These are phyloP conservation scores for Boletus tomentosulus DNA, from an alignment of 768 basidiomycete genomes.

Conservation along the genomic window DNA sequence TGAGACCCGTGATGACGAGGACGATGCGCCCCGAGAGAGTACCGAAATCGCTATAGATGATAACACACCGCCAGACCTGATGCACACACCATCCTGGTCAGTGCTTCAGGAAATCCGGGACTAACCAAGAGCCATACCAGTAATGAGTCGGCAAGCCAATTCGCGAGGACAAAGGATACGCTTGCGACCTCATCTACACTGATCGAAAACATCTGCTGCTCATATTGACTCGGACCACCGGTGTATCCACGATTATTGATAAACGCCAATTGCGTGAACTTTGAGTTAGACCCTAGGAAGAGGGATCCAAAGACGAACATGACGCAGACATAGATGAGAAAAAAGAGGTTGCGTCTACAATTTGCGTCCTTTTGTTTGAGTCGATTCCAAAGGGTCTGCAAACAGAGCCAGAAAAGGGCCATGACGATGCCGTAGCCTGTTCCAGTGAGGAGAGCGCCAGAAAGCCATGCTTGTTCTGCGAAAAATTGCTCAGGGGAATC, in stretches of 20 bases:
- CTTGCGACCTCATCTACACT: constrained; percentile 21
- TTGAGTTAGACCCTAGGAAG: constrained; percentile 23
- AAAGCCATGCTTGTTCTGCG: constrained; percentile 28
- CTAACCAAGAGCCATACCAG: constrained; percentile 12
- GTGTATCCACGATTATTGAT: constrained; percentile 25
- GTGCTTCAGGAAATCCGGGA: background rate
- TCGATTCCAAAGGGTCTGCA: constrained; percentile 15
- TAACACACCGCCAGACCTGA: constrained; percentile 29
- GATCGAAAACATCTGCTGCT: constrained; percentile 28
- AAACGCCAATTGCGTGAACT: constrained; percentile 29
- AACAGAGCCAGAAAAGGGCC: constrained; percentile 23
- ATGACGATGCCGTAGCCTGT: constrained; percentile 25
- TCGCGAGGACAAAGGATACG: constrained; percentile 25
- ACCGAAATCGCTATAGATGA: constrained; percentile 24
- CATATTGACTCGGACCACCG: constrained; percentile 23
- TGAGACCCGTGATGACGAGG: constrained; percentile 16
- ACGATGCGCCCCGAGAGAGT: constrained; percentile 11
- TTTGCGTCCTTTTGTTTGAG: constrained; percentile 13
- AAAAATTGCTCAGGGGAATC: constrained; percentile 16
- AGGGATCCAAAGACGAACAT: constrained; percentile 25
- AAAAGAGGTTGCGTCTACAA: constrained; percentile 14
- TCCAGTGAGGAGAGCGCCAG: constrained; percentile 24
- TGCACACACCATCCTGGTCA: background rate
- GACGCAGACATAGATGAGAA: constrained; percentile 22
- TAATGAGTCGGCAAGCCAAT: constrained; percentile 26